phyloP scores from a whole-genome alignment of 805 yeast genomes.

The Monosporozyma aerobia region DNA sequence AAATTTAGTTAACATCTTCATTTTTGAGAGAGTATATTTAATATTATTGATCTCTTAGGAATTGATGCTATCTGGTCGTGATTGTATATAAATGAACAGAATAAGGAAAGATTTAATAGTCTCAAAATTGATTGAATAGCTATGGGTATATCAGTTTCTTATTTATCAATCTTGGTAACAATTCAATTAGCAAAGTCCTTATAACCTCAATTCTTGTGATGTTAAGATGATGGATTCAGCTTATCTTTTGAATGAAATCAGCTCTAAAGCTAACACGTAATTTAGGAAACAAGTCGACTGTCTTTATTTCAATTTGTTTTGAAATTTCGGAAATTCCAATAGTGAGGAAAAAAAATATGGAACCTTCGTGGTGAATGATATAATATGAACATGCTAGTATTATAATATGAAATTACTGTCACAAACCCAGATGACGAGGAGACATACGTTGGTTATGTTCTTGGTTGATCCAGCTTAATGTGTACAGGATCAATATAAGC shows the following conservation, averaged over 20 bases:
- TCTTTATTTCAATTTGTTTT: neutral
- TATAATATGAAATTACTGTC: neutral
- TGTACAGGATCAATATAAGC: too few species aligned
- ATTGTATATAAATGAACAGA: neutral
- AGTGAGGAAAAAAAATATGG: neutral
- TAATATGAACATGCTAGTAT: neutral
- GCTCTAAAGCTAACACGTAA: neutral
- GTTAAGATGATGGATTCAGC: neutral
- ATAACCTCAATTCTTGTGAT: neutral
- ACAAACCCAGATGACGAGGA: neutral
- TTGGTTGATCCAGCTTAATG: too few species aligned
- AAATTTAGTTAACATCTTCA: constrained; percentile 85
- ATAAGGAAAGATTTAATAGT: neutral
- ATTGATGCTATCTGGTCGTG: neutral
- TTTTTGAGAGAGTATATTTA: constrained; percentile 30
- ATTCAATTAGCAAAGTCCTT: neutral
- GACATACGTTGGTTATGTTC: neutral
- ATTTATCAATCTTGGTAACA: neutral
- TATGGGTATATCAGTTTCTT: neutral
- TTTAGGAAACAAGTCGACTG: neutral
- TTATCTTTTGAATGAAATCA: neutral
- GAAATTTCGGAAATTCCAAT: neutral
- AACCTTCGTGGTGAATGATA: neutral
- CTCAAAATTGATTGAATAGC: neutral
- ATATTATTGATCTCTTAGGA: neutral